A percentile compares a stretch with the other conserved stretches of the same genome.
These are phyloP conservation scores for Candida palmyrensis DNA, from an alignment of 805 yeast genomes.

Conservation along the genomic window DNA sequence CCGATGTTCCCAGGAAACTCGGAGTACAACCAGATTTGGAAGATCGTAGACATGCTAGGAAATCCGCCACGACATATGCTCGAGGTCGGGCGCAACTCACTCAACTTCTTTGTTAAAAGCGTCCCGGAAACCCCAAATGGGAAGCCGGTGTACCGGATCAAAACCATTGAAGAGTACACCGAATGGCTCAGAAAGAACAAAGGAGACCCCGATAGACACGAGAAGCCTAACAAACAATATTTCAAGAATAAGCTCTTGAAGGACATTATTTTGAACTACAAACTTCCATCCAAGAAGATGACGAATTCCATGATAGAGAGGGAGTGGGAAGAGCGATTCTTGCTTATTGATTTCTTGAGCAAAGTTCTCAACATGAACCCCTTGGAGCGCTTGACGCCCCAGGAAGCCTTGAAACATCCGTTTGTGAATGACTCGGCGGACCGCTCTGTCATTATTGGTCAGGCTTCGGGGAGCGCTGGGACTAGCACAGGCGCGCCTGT, in stretches of 20 bases:
- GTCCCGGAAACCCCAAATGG: slow-evolving; percentile 9
- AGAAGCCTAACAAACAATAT: slow-evolving; percentile 81
- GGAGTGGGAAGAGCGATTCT: slow-evolving; percentile 67
- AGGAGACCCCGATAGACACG: slow-evolving; percentile 33
- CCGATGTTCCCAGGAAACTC: slow-evolving; percentile 95
- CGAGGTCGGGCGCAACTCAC: slow-evolving; percentile 86
- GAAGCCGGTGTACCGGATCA: slow-evolving; percentile 28
- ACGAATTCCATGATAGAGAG: slow-evolving; percentile 50
- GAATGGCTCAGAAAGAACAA: slow-evolving; percentile 25
- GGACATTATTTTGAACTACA: slow-evolving; percentile 75
- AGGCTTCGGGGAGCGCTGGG: too few species aligned
- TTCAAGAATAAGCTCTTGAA: slow-evolving; percentile 59
- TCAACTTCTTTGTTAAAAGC: slow-evolving; percentile 55
- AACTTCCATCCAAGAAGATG: slow-evolving; percentile 57
- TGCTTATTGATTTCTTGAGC: slow-evolving; percentile 69
- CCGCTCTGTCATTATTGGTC: too few species aligned
- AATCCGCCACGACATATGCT: slow-evolving; percentile 94
- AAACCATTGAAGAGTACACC: slow-evolving; percentile 32
- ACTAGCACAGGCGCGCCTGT: too few species aligned
- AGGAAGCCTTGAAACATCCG: slow-evolving; percentile 89
- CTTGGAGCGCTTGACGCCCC: slow-evolving; percentile 94
- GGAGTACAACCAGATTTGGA: slow-evolving; percentile 82
- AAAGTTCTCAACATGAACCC: slow-evolving; percentile 85
- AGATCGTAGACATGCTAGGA: slow-evolving; percentile 80
- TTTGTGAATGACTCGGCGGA: slow-evolving; percentile 49